A percentile compares a stretch with the other conserved stretches of the same genome.
These are phyloP conservation scores for Flaveria brownii DNA, from an alignment of 129 eudicot genomes.

Conservation along the genomic window DNA sequence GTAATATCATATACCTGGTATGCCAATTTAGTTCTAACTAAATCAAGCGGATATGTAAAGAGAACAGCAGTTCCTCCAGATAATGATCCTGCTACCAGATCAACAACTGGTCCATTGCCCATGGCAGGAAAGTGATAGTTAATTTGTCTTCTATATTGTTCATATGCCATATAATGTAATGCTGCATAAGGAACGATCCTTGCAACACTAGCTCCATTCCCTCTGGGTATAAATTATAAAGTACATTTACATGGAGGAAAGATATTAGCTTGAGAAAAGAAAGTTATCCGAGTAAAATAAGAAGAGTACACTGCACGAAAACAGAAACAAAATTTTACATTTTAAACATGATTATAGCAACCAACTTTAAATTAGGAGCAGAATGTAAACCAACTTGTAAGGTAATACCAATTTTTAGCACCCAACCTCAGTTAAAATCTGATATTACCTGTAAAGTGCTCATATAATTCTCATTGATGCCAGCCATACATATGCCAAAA, in stretches of 20 bases:
- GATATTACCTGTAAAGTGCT: not conserved
- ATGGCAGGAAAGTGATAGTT: slow-evolving; percentile 60
- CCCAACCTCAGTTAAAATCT: not conserved
- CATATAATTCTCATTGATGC: not conserved
- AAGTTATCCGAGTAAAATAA: not conserved
- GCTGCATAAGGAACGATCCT: slow-evolving; percentile 99
- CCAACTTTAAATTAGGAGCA: not conserved
- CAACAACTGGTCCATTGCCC: slow-evolving; percentile 87
- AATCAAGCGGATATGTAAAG: slow-evolving; percentile 95
- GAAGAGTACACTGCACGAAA: not conserved
- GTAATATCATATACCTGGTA: slow-evolving; percentile 62
- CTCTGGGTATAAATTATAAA: slow-evolving; percentile 41
- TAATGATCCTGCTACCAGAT: slow-evolving; percentile 92
- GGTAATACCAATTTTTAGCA: not conserved
- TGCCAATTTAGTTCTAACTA: slow-evolving; percentile 93
- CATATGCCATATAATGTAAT: slow-evolving; percentile 92
- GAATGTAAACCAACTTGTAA: not conserved
- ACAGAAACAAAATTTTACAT: not conserved
- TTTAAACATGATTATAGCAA: not conserved
- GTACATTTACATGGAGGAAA: slow-evolving; percentile 5
- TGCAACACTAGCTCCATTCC: slow-evolving; percentile 97
- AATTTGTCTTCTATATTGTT: slow-evolving; percentile 82
- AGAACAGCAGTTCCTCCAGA: slow-evolving; percentile 99
- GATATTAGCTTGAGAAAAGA: slow-evolving; percentile 9
- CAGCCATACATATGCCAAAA: not conserved